Evolutionary conservation across 371 early-diverging fungal species (phyloP).

Genomic region (Circinella umbellata): DNA sequence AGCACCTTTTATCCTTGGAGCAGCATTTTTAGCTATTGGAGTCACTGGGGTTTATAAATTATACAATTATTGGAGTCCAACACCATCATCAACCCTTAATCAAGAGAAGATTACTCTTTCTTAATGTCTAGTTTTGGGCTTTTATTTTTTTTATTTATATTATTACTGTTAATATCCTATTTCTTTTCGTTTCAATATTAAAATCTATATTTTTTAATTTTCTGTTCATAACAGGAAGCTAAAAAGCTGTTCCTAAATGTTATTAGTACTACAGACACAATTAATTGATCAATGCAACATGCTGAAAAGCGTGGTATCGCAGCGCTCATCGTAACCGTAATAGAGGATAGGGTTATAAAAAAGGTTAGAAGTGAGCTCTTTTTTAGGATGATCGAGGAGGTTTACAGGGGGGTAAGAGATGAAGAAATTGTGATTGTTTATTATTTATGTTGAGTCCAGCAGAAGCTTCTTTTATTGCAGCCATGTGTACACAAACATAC

Average conservation of each 20-base stretch:
- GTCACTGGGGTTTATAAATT: background rate
- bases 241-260: background rate
- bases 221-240: too few relatives aligned
- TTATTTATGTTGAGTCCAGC: background rate
- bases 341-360: background rate
- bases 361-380: background rate
- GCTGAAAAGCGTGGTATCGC: background rate
- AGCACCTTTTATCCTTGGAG: background rate
- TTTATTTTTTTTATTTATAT: too few relatives aligned
- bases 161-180: background rate
- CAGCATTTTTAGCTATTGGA: background rate
- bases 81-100: background rate
- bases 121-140: too few relatives aligned
- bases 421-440: background rate
- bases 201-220: background rate
- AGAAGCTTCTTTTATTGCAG: slow-evolving; percentile 4
- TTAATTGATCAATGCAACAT: background rate
- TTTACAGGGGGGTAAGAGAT: background rate
- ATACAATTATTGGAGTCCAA: background rate
- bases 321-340: background rate
- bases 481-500: slow-evolving; percentile 1
- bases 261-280: background rate
- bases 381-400: background rate
- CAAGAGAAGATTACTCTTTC: too few relatives aligned
- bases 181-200: background rate